Evolutionary conservation across 371 early-diverging fungal species (phyloP).

Genomic region (Basidiobolus meristosporus): DNA sequence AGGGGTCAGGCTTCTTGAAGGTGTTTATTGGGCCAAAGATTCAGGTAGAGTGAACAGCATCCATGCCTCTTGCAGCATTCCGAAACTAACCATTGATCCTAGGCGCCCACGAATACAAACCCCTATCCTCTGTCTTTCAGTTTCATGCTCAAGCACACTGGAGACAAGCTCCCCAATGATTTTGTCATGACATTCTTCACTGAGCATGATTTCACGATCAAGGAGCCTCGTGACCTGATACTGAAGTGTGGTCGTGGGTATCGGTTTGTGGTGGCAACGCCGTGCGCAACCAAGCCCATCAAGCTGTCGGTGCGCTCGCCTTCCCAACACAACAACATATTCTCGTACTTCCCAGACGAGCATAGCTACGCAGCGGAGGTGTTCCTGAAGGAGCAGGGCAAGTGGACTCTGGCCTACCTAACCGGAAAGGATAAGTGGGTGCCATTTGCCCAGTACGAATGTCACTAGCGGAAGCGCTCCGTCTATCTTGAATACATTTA

Average conservation of each 20-base stretch:
- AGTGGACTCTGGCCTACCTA: background rate
- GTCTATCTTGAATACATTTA: too few relatives aligned
- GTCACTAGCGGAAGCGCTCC: background rate
- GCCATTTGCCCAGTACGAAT: background rate
- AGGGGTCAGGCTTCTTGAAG: background rate
- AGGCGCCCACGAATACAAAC: too few relatives aligned
- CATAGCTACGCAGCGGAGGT: background rate
- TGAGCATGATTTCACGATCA: background rate
- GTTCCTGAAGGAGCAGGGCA: background rate
- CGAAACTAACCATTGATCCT: too few relatives aligned
- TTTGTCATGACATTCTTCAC: background rate
- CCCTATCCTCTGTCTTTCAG: background rate
- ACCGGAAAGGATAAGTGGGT: background rate
- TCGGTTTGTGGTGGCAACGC: background rate
- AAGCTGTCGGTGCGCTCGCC: conserved; percentile 1
- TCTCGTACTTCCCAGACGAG: background rate
- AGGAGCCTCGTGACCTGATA: background rate
- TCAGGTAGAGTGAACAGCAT: too few relatives aligned
- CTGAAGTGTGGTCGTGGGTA: background rate
- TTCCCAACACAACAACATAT: background rate
- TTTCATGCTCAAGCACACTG: background rate
- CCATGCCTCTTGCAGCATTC: too few relatives aligned
- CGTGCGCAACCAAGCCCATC: background rate
- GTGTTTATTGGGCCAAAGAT: background rate
- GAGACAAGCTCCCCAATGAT: background rate